Percentiles rank a stretch among this genome's conserved stretches.
phyloP scores from a whole-genome alignment of 345 rosid genomes.

The Populus nigra region DNA sequence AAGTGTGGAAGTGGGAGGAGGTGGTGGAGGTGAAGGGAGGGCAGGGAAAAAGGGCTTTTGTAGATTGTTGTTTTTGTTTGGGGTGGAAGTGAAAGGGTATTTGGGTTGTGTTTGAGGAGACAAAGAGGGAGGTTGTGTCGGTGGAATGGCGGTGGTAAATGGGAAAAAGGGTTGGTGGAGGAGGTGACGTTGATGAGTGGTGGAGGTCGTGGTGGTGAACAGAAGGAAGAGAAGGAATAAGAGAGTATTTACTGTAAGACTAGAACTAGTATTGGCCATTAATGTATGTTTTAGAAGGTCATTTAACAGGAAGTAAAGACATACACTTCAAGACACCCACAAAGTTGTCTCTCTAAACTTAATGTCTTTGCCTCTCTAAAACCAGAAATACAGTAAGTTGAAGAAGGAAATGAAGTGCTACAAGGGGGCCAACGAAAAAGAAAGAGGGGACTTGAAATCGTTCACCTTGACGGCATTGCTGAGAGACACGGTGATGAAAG shows the following conservation, averaged over 20 bases:
- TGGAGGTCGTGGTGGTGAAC: not conserved
- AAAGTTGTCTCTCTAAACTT: not conserved
- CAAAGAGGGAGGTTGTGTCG: slow-evolving; percentile 9
- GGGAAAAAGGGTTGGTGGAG: slow-evolving; percentile 31
- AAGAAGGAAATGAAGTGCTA: not conserved
- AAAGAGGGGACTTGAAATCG: not conserved
- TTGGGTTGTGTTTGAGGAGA: slow-evolving; percentile 20
- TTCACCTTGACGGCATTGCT: not conserved
- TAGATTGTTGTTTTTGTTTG: not conserved
- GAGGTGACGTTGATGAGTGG: slow-evolving; percentile 14
- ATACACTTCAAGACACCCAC: not conserved
- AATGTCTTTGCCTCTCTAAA: not conserved
- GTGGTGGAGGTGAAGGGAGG: slow-evolving; percentile 18
- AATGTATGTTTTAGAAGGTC: not conserved
- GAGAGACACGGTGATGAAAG: not conserved
- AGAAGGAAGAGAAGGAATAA: not conserved
- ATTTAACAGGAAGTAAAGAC: not conserved
- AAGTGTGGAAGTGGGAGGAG: slow-evolving; percentile 41
- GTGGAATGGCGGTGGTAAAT: slow-evolving; percentile 1
- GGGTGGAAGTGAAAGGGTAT: slow-evolving; percentile 19
- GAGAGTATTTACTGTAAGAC: not conserved
- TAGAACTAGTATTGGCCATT: not conserved
- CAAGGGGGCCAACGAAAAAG: not conserved
- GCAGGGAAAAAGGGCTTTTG: slow-evolving; percentile 21
- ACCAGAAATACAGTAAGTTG: not conserved